Conservation (phyloP, 441 rosid genomes). For the Bruguiera hainesii region DNA sequence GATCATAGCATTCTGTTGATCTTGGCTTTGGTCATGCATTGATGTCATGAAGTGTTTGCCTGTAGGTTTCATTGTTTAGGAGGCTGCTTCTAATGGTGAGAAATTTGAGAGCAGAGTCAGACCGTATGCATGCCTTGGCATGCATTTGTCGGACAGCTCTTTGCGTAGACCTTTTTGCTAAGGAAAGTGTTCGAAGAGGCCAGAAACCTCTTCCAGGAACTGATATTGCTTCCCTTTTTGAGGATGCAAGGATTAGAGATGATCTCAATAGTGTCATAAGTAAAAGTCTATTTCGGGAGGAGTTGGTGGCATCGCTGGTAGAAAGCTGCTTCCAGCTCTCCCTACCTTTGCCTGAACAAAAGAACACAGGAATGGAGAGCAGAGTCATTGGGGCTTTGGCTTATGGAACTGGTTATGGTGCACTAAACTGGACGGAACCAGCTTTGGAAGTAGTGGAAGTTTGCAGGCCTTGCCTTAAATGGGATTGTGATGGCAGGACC, state of each 20-base stretch:
- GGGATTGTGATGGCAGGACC: conserved; percentile 98
- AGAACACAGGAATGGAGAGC: conserved; percentile 93
- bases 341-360: conserved; percentile 92
- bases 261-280: conserved; percentile 80
- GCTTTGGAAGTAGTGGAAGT: conserved; percentile 99
- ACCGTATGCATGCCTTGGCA: conserved; percentile 98
- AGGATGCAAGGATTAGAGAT: conserved; percentile 85
- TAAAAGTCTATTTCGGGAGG: conserved; percentile 93
- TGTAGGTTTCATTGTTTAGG: conserved; percentile 93
- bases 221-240: conserved; percentile 93
- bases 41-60: conserved; percentile 22
- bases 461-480: conserved; percentile 94
- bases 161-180: conserved; percentile 96
- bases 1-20: not conserved
- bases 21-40: conserved; percentile 18
- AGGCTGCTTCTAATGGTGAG: conserved; percentile 97
- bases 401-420: conserved; percentile 99
- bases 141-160: conserved; percentile 98
- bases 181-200: conserved; percentile 97
- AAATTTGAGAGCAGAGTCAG: conserved; percentile 98
- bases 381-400: conserved; percentile 99
- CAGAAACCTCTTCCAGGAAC: conserved; percentile 99
- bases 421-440: conserved; percentile 97
- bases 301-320: conserved; percentile 92
- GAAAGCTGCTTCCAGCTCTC: conserved; percentile 99